Evolutionary conservation across 306 rosid species (phyloP).

Genomic region (Malus sylvestris): DNA sequence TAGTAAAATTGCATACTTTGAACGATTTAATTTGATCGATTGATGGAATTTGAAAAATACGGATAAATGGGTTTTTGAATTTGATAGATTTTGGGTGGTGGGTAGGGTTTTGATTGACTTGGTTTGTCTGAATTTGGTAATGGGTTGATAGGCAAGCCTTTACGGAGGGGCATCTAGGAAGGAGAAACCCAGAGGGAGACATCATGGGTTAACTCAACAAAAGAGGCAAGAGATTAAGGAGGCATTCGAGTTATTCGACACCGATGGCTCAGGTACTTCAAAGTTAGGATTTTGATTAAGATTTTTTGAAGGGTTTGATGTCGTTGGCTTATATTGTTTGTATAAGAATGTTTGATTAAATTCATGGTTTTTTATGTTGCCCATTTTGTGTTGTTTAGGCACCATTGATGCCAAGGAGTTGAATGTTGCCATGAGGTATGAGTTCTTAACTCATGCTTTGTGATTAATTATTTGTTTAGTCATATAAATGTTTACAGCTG

Average conservation of each 20-base stretch:
- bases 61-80: background rate
- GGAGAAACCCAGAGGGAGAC: constrained; percentile 49
- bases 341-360: background rate
- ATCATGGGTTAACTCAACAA: constrained; percentile 53
- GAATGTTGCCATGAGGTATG: constrained; percentile 95
- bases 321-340: background rate
- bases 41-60: background rate
- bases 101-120: background rate
- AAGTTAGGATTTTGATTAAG: background rate
- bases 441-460: background rate
- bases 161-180: constrained; percentile 54
- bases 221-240: constrained; percentile 85
- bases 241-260: constrained; percentile 88
- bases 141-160: constrained; percentile 39
- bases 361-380: constrained; percentile 5
- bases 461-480: too few relatives aligned
- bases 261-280: constrained; percentile 81
- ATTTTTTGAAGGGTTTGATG: background rate
- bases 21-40: background rate
- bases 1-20: background rate
- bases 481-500: constrained; percentile 2
- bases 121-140: constrained; percentile 6
- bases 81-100: background rate
- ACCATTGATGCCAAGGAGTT: constrained; percentile 94
- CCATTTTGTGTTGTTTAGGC: constrained; percentile 34